Conservation (phyloP, 306 rosid species). For the Fagus crenata region DNA sequence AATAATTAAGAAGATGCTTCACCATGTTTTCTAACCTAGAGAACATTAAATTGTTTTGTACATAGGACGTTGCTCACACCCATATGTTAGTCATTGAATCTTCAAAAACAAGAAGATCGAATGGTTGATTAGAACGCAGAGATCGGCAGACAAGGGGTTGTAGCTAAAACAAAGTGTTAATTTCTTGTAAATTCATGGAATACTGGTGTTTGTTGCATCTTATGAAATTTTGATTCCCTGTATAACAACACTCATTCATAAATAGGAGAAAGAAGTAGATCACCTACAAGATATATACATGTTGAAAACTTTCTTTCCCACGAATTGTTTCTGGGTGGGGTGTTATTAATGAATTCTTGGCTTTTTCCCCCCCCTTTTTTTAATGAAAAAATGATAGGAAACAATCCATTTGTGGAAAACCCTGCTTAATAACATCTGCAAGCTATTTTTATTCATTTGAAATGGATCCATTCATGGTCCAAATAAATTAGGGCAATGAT, state of each 20-base stretch:
- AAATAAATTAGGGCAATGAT: no score
- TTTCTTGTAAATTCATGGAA: not conserved
- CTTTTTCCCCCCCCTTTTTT: no score
- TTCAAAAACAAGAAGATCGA: not conserved
- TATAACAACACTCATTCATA: not conserved
- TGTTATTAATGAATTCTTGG: no score
- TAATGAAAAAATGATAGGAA: no score
- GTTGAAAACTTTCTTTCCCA: no score
- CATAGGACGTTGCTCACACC: slow-evolving; percentile 7
- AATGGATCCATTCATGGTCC: no score
- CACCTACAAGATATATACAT: not conserved
- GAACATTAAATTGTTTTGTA: slow-evolving; percentile 8
- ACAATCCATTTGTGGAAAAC: no score
- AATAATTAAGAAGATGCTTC: slow-evolving; percentile 17
- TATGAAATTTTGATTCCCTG: not conserved
- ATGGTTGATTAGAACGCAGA: not conserved
- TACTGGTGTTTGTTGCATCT: not conserved
- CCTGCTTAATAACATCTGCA: no score
- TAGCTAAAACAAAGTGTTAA: not conserved
- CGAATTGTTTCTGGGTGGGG: no score
- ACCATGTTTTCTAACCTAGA: slow-evolving; percentile 26
- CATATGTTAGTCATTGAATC: not conserved
- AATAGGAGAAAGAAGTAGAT: not conserved
- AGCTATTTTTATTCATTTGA: no score
- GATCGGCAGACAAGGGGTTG: slow-evolving; percentile 4